phyloP scores from a whole-genome alignment of 2,329 filamentous ascomycete species.

The Polytolypa hystricis region DNA sequence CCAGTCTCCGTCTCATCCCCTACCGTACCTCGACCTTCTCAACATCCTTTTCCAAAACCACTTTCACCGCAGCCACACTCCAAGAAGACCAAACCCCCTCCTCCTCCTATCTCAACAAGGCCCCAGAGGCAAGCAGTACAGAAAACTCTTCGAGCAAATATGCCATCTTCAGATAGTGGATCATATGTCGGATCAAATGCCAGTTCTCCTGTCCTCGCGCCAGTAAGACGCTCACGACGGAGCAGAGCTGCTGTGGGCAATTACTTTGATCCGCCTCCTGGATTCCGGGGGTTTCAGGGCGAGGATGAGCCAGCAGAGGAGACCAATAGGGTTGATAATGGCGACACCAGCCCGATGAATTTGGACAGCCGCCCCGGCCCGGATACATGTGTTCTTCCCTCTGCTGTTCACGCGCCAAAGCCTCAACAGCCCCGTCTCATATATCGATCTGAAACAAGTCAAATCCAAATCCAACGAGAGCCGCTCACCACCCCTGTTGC shows the following conservation, averaged over 20 bases:
- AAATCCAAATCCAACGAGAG: conserved; percentile 12
- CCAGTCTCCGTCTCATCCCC: too few species aligned
- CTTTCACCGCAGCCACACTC: too few species aligned
- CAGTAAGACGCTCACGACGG: conserved; percentile 17
- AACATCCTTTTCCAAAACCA: too few species aligned
- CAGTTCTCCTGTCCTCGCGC: too few species aligned
- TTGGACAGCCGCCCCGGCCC: neutral
- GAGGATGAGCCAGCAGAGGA: conserved; percentile 7
- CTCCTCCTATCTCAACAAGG: too few species aligned
- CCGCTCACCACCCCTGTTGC: conserved; percentile 4
- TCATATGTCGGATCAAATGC: too few species aligned
- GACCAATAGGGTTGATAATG: neutral
- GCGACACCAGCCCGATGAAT: too few species aligned
- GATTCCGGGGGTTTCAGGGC: conserved; percentile 11
- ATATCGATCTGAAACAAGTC: conserved; percentile 10
- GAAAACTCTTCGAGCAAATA: too few species aligned
- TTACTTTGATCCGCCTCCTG: conserved; percentile 19
- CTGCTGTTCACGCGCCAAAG: neutral
- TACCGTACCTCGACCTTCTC: too few species aligned
- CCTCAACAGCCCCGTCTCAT: conserved; percentile 7
- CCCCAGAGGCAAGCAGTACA: too few species aligned
- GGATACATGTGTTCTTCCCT: neutral
- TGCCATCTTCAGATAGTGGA: too few species aligned
- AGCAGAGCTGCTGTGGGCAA: conserved; percentile 19
- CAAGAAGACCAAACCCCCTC: too few species aligned